phyloP scores from a whole-genome alignment of 805 yeast genomes.

The Groenewaldozyma salmanticensis region DNA sequence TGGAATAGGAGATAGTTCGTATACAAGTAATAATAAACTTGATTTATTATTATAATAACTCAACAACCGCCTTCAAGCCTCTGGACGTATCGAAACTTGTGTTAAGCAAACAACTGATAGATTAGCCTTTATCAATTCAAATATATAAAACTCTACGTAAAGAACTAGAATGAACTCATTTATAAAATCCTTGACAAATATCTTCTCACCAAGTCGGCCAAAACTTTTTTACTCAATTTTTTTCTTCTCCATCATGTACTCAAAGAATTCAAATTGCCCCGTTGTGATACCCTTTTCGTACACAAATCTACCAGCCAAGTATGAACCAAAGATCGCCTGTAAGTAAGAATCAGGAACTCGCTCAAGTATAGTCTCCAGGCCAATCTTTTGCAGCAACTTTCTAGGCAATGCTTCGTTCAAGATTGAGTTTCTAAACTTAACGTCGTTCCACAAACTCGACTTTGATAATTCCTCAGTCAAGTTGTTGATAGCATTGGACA shows the following conservation, averaged over 20 bases:
- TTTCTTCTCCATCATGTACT: constrained; percentile 30
- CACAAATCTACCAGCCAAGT: constrained; percentile 74
- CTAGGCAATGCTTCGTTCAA: constrained; percentile 71
- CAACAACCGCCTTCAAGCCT: too few species aligned
- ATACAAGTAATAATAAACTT: too few species aligned
- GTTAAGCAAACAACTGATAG: too few species aligned
- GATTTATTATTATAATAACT: too few species aligned
- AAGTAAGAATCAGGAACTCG: constrained; percentile 85
- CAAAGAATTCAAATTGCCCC: constrained; percentile 47
- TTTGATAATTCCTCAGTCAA: constrained; percentile 77
- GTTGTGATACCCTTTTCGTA: constrained; percentile 73
- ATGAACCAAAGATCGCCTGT: constrained; percentile 80
- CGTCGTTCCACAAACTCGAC: constrained; percentile 78
- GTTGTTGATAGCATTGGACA: constrained; percentile 75
- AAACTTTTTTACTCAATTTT: too few species aligned
- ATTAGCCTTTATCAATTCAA: too few species aligned
- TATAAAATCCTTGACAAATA: too few species aligned
- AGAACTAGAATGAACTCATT: too few species aligned
- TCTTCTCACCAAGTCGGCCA: too few species aligned
- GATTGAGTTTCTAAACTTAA: constrained; percentile 63
- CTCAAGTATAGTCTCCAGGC: constrained; percentile 52
- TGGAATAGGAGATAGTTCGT: too few species aligned
- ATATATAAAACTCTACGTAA: too few species aligned
- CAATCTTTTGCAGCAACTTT: constrained; percentile 50
- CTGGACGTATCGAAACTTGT: too few species aligned